phyloP scores from a whole-genome alignment of 768 basidiomycete genomes.

The Hemileccinum rubropunctum region DNA sequence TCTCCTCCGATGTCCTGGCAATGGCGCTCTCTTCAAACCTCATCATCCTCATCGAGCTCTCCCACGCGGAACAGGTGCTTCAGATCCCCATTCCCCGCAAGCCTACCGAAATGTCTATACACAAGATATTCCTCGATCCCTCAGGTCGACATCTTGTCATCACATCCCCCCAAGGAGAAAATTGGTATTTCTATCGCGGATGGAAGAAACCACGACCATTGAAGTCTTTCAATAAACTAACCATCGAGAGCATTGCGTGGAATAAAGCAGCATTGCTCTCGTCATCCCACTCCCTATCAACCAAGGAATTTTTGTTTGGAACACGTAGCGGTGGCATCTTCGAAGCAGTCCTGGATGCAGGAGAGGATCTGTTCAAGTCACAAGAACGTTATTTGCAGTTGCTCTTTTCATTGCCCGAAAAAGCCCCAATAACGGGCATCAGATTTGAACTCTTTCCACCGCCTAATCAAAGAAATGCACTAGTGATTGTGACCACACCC shows the following conservation, averaged over 20 bases:
- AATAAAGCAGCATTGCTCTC: constrained; percentile 68
- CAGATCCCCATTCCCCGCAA: constrained; percentile 77
- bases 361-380: constrained; percentile 90
- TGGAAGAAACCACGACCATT: constrained; percentile 83
- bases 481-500: constrained; percentile 82
- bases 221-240: constrained; percentile 72
- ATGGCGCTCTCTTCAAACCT: constrained; percentile 78
- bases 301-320: constrained; percentile 84
- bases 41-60: constrained; percentile 87
- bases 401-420: constrained; percentile 76
- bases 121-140: constrained; percentile 89
- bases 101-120: constrained; percentile 69
- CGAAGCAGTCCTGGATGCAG: constrained; percentile 85
- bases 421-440: constrained; percentile 81
- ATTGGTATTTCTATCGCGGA: constrained; percentile 82
- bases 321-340: constrained; percentile 82
- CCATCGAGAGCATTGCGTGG: constrained; percentile 93
- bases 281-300: constrained; percentile 67
- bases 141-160: constrained; percentile 88
- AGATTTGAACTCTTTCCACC: constrained; percentile 76
- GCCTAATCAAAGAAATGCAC: constrained; percentile 54
- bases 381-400: constrained; percentile 75
- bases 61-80: constrained; percentile 81
- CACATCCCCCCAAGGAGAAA: constrained; percentile 85
- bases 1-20: constrained; percentile 82